Evolutionary conservation across 192 early-diverging fungal genomes (phyloP).

Genomic region (Coemansia asiatica): DNA sequence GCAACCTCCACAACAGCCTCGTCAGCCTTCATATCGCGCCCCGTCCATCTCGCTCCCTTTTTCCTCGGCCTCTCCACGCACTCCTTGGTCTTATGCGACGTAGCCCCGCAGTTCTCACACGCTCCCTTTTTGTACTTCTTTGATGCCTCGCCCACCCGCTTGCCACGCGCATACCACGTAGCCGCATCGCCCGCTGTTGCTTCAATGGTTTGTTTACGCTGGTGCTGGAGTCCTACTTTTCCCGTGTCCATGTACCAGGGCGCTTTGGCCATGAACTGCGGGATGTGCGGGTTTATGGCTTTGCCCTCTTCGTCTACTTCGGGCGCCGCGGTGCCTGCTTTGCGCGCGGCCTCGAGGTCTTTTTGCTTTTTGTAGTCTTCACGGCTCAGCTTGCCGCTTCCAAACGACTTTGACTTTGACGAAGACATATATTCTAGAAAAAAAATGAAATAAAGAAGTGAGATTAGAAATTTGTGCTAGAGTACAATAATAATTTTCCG

Average conservation of each 20-base stretch:
- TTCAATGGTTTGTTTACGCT: conserved; percentile 48
- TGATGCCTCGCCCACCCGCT: conserved; percentile 66
- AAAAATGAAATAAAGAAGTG: neutral
- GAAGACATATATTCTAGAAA: neutral
- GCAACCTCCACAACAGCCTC: conserved; percentile 76
- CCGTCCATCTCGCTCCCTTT: conserved; percentile 86
- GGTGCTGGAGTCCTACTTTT: conserved; percentile 84
- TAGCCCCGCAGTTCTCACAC: conserved; percentile 98
- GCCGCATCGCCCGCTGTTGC: neutral
- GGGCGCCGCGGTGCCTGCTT: conserved; percentile 87
- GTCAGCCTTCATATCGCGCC: conserved; percentile 78
- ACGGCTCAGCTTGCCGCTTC: conserved; percentile 72
- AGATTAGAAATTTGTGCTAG: too few species aligned
- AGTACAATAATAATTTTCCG: too few species aligned
- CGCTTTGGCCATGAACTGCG: conserved; percentile 92
- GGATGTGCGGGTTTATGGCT: conserved; percentile 98
- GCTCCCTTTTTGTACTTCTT: conserved; percentile 94
- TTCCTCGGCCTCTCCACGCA: conserved; percentile 92
- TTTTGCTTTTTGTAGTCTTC: conserved; percentile 96
- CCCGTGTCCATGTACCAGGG: conserved; percentile 92
- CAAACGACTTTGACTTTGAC: conserved; percentile 8
- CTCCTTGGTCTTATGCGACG: conserved; percentile 89
- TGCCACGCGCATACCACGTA: conserved; percentile 37
- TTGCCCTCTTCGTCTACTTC: conserved; percentile 84
- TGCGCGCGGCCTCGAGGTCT: conserved; percentile 93